Percentiles rank a stretch among this genome's conserved stretches.
Conservation (phyloP, 108 stramenopile species). For the Cyclotella cryptica region DNA sequence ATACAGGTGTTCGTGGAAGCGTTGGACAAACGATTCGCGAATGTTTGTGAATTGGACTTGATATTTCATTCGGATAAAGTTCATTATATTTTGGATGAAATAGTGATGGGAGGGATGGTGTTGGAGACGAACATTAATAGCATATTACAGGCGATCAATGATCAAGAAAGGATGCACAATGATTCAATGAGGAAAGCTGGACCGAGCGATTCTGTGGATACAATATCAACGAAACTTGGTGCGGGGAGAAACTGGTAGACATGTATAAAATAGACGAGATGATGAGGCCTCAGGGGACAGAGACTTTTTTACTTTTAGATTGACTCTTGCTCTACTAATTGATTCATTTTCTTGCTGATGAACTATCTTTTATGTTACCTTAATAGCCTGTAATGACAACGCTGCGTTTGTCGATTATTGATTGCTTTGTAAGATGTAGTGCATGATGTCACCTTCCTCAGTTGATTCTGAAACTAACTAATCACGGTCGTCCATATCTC, state of each 20-base stretch:
- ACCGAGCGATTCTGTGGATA: slow-evolving; percentile 56
- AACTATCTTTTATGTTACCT: too few relatives aligned
- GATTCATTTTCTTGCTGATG: too few relatives aligned
- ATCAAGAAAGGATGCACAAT: slow-evolving; percentile 92
- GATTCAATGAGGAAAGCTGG: slow-evolving; percentile 70
- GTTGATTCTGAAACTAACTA: neutral
- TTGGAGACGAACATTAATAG: slow-evolving; percentile 96
- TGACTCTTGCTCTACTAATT: too few relatives aligned
- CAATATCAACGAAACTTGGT: slow-evolving; percentile 54
- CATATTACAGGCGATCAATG: slow-evolving; percentile 93
- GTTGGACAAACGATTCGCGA: slow-evolving; percentile 98
- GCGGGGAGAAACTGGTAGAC: slow-evolving; percentile 53
- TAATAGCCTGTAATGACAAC: too few relatives aligned
- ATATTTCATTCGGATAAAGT: slow-evolving; percentile 98
- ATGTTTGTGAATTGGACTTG: slow-evolving; percentile 99
- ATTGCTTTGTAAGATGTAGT: too few relatives aligned
- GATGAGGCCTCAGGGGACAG: slow-evolving; percentile 27
- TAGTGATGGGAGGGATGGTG: slow-evolving; percentile 99
- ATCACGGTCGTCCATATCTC: slow-evolving; percentile 65
- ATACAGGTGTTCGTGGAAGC: slow-evolving; percentile 99
- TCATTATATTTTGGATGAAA: slow-evolving; percentile 93
- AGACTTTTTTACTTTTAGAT: too few relatives aligned
- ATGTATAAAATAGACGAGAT: slow-evolving; percentile 27
- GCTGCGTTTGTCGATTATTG: too few relatives aligned
- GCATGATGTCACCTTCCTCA: too few relatives aligned